Conservation (phyloP, 148 eudicot species). For the Limonium bicolor region DNA sequence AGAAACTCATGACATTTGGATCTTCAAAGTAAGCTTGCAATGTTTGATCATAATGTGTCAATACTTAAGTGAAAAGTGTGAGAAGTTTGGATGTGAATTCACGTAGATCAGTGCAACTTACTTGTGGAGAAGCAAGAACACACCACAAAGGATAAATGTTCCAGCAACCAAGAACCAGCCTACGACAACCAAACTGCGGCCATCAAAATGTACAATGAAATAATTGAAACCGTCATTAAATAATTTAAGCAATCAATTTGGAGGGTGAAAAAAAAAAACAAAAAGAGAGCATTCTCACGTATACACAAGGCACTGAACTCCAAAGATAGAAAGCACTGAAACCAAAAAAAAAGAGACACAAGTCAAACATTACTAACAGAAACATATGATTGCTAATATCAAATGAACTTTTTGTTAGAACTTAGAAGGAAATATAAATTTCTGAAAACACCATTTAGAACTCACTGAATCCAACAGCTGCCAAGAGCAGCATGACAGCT, state of each 20-base stretch:
- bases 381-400: too few species aligned
- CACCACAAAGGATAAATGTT: slow-evolving; percentile 65
- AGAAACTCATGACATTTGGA: neutral
- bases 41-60: too few species aligned
- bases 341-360: slow-evolving; percentile 4
- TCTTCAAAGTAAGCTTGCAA: neutral
- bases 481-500: slow-evolving; percentile 65
- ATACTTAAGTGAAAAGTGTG: too few species aligned
- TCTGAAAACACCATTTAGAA: neutral
- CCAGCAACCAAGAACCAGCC: slow-evolving; percentile 74
- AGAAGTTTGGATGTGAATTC: too few species aligned
- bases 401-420: neutral
- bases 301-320: slow-evolving; percentile 68
- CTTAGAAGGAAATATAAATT: neutral
- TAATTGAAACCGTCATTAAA: neutral
- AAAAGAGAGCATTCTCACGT: slow-evolving; percentile 31
- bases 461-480: slow-evolving; percentile 78
- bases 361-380: neutral
- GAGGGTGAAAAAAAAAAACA: slow-evolving; percentile 2
- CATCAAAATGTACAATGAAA: neutral
- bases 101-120: too few species aligned
- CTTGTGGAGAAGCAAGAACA: slow-evolving; percentile 82
- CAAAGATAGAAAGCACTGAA: slow-evolving; percentile 75
- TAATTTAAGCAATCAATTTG: neutral
- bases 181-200: slow-evolving; percentile 53